These are phyloP conservation scores for Lodderomyces orthopsilosis DNA, from an alignment of 1,139 yeast genomes.

Conservation along the genomic window DNA sequence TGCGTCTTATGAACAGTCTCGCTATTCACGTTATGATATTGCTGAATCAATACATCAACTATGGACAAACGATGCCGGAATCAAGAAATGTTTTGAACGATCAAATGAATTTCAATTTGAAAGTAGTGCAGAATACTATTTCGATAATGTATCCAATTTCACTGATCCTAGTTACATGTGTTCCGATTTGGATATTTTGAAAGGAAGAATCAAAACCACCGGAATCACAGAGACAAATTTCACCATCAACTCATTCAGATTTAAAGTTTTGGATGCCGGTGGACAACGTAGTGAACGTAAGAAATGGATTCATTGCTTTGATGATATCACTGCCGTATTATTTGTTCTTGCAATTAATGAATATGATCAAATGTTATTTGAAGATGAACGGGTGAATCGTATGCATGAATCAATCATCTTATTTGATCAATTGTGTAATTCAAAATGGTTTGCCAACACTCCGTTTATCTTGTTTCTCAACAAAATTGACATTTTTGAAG, in stretches of 20 bases:
- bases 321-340: constrained; percentile 82
- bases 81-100: constrained; percentile 55
- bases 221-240: constrained; percentile 91
- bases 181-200: constrained; percentile 76
- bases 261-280: constrained; percentile 91
- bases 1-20: neutral
- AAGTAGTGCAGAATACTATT: constrained; percentile 74
- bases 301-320: constrained; percentile 96
- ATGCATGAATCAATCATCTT: constrained; percentile 87
- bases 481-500: constrained; percentile 78
- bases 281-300: constrained; percentile 94
- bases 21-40: constrained; percentile 37
- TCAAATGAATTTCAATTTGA: constrained; percentile 82
- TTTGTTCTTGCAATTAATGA: constrained; percentile 93
- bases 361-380: constrained; percentile 88
- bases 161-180: constrained; percentile 67
- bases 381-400: constrained; percentile 84
- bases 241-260: constrained; percentile 60
- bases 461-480: constrained; percentile 88
- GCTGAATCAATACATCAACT: constrained; percentile 66
- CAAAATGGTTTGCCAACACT: constrained; percentile 79
- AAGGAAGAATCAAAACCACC: constrained; percentile 91
- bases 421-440: constrained; percentile 82
- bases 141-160: constrained; percentile 63
- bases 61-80: constrained; percentile 71